Evolutionary conservation across 345 rosid genomes (phyloP).

Genomic region (Hypericum perforatum): DNA sequence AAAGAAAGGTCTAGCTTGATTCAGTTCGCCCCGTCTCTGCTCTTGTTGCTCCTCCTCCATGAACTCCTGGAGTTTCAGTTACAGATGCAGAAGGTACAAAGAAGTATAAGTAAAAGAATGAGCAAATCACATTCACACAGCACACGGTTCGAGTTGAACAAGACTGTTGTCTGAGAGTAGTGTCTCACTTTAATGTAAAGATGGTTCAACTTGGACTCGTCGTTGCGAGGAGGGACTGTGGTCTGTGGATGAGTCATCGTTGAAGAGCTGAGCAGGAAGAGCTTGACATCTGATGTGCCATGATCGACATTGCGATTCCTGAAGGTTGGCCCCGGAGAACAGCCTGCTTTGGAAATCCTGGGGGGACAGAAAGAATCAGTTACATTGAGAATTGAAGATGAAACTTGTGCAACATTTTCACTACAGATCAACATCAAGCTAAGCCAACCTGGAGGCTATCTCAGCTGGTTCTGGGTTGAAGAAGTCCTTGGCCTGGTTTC

Average conservation of each 20-base stretch:
- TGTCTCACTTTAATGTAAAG: constrained; percentile 19
- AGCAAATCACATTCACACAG: background rate
- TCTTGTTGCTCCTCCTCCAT: constrained; percentile 13
- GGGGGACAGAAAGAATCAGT: background rate
- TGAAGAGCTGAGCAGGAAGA: constrained; percentile 26
- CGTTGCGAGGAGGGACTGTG: constrained; percentile 17
- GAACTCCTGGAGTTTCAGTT: constrained; percentile 26
- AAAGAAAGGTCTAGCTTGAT: constrained; percentile 24
- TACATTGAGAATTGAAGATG: background rate
- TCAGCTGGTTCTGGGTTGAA: constrained; percentile 21
- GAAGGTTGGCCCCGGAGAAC: constrained; percentile 17
- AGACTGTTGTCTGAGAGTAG: background rate
- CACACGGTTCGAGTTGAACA: background rate
- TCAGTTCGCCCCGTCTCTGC: constrained; percentile 3
- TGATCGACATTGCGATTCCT: constrained; percentile 15
- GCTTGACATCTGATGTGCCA: constrained; percentile 23
- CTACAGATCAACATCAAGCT: background rate
- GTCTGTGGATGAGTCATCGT: constrained; percentile 12
- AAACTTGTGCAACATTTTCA: background rate
- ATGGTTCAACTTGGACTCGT: constrained; percentile 10
- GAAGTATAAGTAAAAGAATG: too few species aligned
- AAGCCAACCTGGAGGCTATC: constrained; percentile 27
- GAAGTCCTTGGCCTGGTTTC: constrained; percentile 14
- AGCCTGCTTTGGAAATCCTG: constrained; percentile 27
- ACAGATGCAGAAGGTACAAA: background rate